Conservation (phyloP, 306 rosid species). For the Cucurbita ficifolia region DNA sequence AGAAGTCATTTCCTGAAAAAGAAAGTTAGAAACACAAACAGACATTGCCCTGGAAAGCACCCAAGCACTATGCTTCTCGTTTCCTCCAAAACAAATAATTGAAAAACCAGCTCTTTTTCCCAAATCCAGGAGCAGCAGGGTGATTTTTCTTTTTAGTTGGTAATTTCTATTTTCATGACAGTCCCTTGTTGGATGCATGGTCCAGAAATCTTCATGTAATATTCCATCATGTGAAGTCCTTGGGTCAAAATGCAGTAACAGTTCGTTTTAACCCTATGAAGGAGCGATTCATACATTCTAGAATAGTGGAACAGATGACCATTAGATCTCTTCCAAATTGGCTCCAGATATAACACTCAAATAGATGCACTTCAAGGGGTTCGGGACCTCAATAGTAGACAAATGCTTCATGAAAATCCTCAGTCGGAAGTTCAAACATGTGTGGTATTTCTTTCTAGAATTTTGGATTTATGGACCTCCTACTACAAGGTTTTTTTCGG, state of each 20-base stretch:
- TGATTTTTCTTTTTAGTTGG: background rate
- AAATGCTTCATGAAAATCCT: background rate
- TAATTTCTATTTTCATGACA: background rate
- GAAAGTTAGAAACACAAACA: background rate
- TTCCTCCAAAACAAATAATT: background rate
- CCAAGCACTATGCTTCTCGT: background rate
- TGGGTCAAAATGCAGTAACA: background rate
- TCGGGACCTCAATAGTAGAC: background rate
- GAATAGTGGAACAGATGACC: background rate
- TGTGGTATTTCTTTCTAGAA: background rate
- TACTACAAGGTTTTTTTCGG: background rate
- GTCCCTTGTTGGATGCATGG: background rate
- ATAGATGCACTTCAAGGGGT: background rate
- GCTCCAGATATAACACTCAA: background rate
- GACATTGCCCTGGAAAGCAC: background rate
- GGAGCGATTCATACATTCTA: background rate
- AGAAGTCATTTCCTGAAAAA: background rate
- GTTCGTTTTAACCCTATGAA: background rate
- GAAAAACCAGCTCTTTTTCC: background rate
- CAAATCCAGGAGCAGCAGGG: background rate
- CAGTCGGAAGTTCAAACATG: background rate
- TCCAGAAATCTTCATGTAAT: background rate
- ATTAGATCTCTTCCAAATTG: background rate
- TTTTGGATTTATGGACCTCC: background rate
- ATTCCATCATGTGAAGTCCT: background rate